Percentiles rank a stretch among this genome's conserved stretches.
Conservation (phyloP, 345 rosid genomes). For the Eucalyptus regnans region DNA sequence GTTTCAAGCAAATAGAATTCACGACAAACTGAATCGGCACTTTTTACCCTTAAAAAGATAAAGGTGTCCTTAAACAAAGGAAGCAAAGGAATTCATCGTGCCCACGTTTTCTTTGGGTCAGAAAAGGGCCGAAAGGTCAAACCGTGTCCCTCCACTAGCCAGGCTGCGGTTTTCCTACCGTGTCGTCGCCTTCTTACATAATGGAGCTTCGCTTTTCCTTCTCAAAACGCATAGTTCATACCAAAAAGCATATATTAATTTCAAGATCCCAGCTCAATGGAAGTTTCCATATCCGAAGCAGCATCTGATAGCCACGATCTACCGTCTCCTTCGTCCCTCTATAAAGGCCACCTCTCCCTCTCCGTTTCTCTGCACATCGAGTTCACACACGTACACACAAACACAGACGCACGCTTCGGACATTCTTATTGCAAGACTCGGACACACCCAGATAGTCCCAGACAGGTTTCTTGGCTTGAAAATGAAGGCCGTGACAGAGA, state of each 20-base stretch:
- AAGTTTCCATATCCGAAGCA: background rate
- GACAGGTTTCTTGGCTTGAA: background rate
- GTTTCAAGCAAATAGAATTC: too few relatives aligned
- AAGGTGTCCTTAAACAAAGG: background rate
- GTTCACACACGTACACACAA: background rate
- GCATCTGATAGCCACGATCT: background rate
- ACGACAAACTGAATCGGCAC: too few relatives aligned
- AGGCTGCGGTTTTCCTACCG: background rate
- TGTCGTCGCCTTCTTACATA: background rate
- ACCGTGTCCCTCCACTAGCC: background rate
- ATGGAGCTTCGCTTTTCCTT: background rate
- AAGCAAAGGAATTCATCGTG: background rate
- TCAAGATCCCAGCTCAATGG: background rate
- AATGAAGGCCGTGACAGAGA: background rate
- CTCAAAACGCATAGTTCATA: background rate
- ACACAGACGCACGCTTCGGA: background rate
- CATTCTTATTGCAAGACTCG: background rate
- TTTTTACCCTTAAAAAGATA: too few relatives aligned
- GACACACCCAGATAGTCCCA: background rate
- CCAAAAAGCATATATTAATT: background rate
- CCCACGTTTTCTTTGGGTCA: background rate
- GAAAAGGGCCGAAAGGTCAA: background rate
- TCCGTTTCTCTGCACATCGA: background rate
- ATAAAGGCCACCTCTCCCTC: background rate
- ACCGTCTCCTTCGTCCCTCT: background rate